Evolutionary conservation across 345 rosid genomes (phyloP).

Genomic region (Lepidium sativum): DNA sequence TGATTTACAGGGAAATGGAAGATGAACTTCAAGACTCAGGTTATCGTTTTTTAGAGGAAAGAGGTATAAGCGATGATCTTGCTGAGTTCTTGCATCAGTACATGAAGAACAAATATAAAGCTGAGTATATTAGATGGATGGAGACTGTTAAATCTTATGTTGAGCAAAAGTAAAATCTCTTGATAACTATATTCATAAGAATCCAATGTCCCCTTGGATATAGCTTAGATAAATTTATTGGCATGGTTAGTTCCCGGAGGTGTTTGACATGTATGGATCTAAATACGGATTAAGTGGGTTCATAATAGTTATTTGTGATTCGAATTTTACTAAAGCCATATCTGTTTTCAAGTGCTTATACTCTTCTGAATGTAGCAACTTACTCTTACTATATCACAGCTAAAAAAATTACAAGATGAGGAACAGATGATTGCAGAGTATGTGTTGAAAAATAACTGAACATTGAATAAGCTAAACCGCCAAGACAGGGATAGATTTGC

Average conservation of each 20-base stretch:
- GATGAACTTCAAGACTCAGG: constrained; percentile 62
- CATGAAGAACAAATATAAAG: constrained; percentile 66
- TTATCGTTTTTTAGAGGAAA: constrained; percentile 57
- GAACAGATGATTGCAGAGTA: not conserved
- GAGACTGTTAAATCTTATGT: constrained; percentile 55
- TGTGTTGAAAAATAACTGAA: not conserved
- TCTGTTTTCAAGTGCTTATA: not conserved
- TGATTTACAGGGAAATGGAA: constrained; percentile 64
- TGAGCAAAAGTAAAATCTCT: constrained; percentile 37
- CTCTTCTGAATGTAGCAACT: not conserved
- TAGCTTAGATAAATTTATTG: not conserved
- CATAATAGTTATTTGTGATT: not conserved
- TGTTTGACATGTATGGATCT: not conserved
- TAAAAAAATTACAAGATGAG: not conserved
- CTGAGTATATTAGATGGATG: constrained; percentile 73
- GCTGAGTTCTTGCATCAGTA: constrained; percentile 75
- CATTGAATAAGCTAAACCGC: not conserved
- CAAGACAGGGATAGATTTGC: constrained; percentile 10
- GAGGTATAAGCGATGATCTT: constrained; percentile 61
- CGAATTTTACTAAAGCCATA: not conserved
- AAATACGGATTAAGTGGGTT: not conserved
- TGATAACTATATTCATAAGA: not conserved
- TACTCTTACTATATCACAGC: not conserved
- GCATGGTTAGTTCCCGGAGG: not conserved
- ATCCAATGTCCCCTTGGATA: not conserved